Base-by-base conservation (phyloP, 2,329 filamentous ascomycete species). In the Colletotrichum destructivum region DNA sequence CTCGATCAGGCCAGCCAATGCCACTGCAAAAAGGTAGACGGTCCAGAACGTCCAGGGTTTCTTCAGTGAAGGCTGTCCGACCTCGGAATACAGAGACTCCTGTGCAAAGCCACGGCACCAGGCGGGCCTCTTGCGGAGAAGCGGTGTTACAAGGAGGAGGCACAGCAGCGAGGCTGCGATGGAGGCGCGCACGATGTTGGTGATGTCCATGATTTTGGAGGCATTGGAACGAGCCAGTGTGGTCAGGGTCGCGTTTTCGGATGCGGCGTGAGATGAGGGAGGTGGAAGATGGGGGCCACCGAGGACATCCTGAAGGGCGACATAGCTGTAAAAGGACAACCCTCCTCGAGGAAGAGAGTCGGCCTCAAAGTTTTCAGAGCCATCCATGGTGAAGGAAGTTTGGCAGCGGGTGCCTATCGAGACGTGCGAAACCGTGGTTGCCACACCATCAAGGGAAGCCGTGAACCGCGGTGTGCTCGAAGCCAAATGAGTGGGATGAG, bases 21-120 rank as follows among this genome's bases (percentile, higher is more conserved):
- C 78, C n/a, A 82, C 70, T 6, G 77, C 26, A 31, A 78, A 67
- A 2, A 87, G 78, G 18, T 76, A 75, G 4, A 81, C 65, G 1
- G 82, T 83, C 82, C 83, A 85, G 51, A 79, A 73, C 0, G 79
- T 82, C 84, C 83, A 86, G 13, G 73, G 64, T 42, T 71, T 54
- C 74, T 81, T 31, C 76, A 71, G 49, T 6, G 65, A 26, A 52
- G 75, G 12, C 51, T 35, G 40, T 44, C 35, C 42, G 62, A 72
- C 31, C 66, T 73, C 18, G 46, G 78, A 80, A 21, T 74, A 49
- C 0, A 65, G 44, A 1, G 68, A 73, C 74, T 87, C 85, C 11
- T 79, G 76, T 3, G 85, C 85, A 70, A 87, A 87, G 2, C 82
- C 81, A 12, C 78, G 80, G 16, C 81, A 76, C 84, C 84, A 87